These are phyloP conservation scores for Lunasporangiospora selenospora DNA, from an alignment of 192 early-diverging fungal genomes.

Conservation along the genomic window DNA sequence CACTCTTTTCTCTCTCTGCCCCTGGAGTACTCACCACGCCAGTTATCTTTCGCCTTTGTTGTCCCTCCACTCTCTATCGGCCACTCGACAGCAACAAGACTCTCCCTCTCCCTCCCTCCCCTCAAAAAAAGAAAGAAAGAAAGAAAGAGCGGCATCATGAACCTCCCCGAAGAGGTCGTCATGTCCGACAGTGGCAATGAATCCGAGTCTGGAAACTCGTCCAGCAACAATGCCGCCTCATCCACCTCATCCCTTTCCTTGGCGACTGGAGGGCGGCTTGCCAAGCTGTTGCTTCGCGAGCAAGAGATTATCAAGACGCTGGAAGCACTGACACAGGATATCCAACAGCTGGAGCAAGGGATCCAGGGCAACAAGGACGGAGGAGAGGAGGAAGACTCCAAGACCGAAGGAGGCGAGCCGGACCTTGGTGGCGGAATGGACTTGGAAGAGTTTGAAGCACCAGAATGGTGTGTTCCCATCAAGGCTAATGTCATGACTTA, in stretches of 20 bases:
- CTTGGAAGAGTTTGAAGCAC: conserved; percentile 86
- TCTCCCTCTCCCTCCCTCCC: too few species aligned
- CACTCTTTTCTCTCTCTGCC: too few species aligned
- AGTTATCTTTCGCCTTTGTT: too few species aligned
- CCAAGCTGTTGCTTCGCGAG: conserved; percentile 27
- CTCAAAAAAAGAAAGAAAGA: too few species aligned
- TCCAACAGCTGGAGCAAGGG: conserved; percentile 18
- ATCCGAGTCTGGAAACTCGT: conserved; percentile 35
- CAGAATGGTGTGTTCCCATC: conserved; percentile 94
- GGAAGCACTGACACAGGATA: conserved; percentile 30
- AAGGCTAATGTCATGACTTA: conserved; percentile 96
- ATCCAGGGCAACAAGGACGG: background rate
- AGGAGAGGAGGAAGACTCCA: conserved; percentile 1
- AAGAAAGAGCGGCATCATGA: too few species aligned
- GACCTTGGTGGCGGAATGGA: too few species aligned
- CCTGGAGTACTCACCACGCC: too few species aligned
- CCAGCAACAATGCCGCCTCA: conserved; percentile 4
- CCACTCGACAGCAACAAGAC: too few species aligned
- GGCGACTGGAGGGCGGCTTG: conserved; percentile 20
- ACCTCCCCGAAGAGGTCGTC: conserved; percentile 33
- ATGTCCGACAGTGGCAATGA: conserved; percentile 49
- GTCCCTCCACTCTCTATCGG: too few species aligned
- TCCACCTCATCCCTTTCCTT: conserved; percentile 4
- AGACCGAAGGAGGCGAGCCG: conserved; percentile 30
- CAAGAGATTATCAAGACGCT: conserved; percentile 39